A percentile compares a stretch with the other conserved stretches of the same genome.
phyloP scores from a whole-genome alignment of 306 rosid species.

The Fagus crenata region DNA sequence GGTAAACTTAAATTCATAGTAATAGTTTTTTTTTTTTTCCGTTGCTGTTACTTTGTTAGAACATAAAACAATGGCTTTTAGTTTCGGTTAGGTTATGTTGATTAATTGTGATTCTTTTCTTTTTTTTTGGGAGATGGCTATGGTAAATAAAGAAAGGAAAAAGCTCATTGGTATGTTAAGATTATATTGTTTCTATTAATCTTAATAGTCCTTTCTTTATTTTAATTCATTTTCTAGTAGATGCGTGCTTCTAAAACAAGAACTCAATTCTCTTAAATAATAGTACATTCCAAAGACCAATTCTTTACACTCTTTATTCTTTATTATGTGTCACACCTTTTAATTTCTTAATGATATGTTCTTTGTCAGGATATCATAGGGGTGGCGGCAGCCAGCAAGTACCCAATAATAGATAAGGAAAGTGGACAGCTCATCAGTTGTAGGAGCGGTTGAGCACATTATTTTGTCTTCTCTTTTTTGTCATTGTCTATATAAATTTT shows the following conservation, averaged over 20 bases:
- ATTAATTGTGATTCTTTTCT: no score
- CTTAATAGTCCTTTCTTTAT: conserved; percentile 14
- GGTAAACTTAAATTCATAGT: no score
- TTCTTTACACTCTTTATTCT: conserved; percentile 23
- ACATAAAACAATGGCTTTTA: no score
- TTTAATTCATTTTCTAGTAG: background rate
- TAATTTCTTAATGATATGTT: conserved; percentile 15
- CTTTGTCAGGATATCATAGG: no score
- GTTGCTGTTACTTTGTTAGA: no score
- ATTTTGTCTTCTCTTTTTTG: conserved; percentile 5
- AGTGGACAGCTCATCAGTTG: conserved; percentile 8
- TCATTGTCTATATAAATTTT: background rate
- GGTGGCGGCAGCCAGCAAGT: conserved; percentile 40
- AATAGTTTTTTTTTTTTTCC: no score
- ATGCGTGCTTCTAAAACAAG: no score
- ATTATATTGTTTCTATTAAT: no score
- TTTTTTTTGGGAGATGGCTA: no score
- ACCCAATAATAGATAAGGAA: conserved; percentile 7
- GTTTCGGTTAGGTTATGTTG: no score
- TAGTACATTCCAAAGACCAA: conserved; percentile 14
- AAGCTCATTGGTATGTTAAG: no score
- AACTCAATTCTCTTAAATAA: background rate
- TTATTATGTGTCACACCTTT: conserved; percentile 7
- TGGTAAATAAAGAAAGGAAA: no score
- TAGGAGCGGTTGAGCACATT: conserved; percentile 35